Evolutionary conservation across 2,329 filamentous ascomycete genomes (phyloP), one percentile per base, ranked within the genome.

Genomic region (Aspergillus carbonarius): DNA sequence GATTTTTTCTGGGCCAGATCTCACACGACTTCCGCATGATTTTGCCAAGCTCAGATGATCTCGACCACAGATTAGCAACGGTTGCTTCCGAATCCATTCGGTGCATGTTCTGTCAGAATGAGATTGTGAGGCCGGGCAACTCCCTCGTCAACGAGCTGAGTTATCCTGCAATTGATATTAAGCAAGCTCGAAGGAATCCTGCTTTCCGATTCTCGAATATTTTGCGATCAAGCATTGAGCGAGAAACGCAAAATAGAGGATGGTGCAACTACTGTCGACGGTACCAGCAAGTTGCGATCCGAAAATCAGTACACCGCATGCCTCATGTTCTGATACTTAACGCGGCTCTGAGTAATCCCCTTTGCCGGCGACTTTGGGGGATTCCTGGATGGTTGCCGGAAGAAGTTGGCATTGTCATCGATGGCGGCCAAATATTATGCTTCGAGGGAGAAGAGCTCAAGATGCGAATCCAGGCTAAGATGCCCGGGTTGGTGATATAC

Each of bases 211-310:
- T 99, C 72, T 96, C 92, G 0, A 90, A 95, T 69, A 87, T 97
- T 48, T 79, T 99, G n/a, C 96, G 97, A 73, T 87, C 87, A 54
- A 96, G 92, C 63, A 88, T 99, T 30, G 93, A 98, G 75, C 84
- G 92, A 54, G 92, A 97, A 72, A 90, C 90, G 10, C 91, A 91
- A 48, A 92, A 90, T 46, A 87, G 93, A 68, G 95, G 95, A 6
- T 99, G 93, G 93, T 99, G 95, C 72, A 89, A 89, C 64, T 87
- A 89, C 69, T 99, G 96, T 72, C 90, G 92, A 65, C 85, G 92
- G 23, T 98, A 99, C 72, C 92, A 96, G 74, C 90, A 90, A 54
- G 86, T 98, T 54, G 86, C 88, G 10, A 96, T 92, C 18, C 85
- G 91, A 60, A 96, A 96, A 71, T 90, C 89, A 0, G 89, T 98